Evolutionary conservation across 2,329 filamentous ascomycete genomes (phyloP).

Genomic region (Fusarium clavum): DNA sequence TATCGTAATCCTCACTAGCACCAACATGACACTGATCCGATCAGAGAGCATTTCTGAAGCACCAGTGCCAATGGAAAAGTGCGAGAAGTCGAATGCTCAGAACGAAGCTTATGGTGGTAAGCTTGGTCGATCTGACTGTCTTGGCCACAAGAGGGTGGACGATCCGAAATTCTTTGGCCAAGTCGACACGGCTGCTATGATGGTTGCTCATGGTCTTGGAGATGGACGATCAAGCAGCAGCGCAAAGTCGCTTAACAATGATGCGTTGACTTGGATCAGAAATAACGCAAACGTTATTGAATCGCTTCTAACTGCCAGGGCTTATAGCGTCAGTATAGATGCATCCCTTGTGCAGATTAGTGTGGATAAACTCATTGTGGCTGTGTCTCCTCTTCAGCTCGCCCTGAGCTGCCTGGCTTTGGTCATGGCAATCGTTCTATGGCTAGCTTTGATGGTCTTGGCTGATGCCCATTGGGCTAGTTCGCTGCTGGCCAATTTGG

Average conservation of each 20-base stretch:
- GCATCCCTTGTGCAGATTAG: slow-evolving; percentile 22
- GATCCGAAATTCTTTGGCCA: slow-evolving; percentile 23
- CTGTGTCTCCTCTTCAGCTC: slow-evolving; percentile 28
- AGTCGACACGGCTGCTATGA: slow-evolving; percentile 31
- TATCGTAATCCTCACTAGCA: slow-evolving; percentile 10
- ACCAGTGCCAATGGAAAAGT: slow-evolving; percentile 9
- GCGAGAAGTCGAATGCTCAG: slow-evolving; percentile 17
- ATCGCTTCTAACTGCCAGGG: slow-evolving; percentile 10
- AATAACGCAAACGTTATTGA: not conserved
- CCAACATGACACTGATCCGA: slow-evolving; percentile 35
- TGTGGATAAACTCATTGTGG: slow-evolving; percentile 30
- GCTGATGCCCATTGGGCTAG: slow-evolving; percentile 31
- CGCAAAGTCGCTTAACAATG: slow-evolving; percentile 18
- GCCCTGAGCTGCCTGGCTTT: slow-evolving; percentile 14
- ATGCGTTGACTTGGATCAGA: slow-evolving; percentile 10
- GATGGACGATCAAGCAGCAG: slow-evolving; percentile 26
- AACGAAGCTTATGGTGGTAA: slow-evolving; percentile 35
- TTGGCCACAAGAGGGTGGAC: not conserved
- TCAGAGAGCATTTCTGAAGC: slow-evolving; percentile 14
- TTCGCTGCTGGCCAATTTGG: slow-evolving; percentile 22
- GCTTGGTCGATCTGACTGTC: slow-evolving; percentile 17
- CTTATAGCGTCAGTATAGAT: slow-evolving; percentile 22
- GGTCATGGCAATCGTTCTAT: slow-evolving; percentile 2
- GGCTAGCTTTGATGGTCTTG: slow-evolving; percentile 19
- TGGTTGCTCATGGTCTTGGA: slow-evolving; percentile 20